Base-by-base conservation (phyloP, 768 basidiomycete genomes). In the Boletus sp. region DNA sequence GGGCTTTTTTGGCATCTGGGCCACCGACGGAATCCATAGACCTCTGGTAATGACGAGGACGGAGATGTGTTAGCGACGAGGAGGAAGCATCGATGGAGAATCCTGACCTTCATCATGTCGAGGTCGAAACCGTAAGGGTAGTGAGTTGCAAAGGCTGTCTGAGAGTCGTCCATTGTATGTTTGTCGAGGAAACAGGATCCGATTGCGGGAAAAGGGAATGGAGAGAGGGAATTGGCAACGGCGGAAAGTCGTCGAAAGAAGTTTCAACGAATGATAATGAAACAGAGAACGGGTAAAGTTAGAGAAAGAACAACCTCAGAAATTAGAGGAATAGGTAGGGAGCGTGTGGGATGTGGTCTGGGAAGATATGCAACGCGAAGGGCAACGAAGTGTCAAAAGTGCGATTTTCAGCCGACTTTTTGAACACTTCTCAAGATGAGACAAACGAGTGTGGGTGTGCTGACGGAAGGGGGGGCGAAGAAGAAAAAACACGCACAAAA, bases 51-150 rank as follows among this genome's bases (percentile, higher is more conserved):
- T n/a, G n/a, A 5, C 2, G 33, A 5, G 12, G n/a, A 37, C 14
- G 20, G 10, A 15, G 14, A 44, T 7, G 11, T 15, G 48, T 65
- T 18, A 57, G 54, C 14, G 36, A 41, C 40, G 29, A n/a, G 44
- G 42, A 50, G 15, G 55, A 24, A 30, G 40, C 36, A 44, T n/a
- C 5, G 5, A 48, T 2, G 9, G 20, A 48, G 15, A 47, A 52
- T 28, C 71, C 77, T 15, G 36, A 87, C 90, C 88, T 92, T 92
- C 89, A 91, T 92, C 90, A 92, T 92, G 75, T 92, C 90, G 82
- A 92, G 78, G 70, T 92, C 90, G 77, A 92, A 88, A 56, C 74
- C 77, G 81, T 89, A 91, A 60, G 82, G 80, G 72, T 91, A 90
- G 67, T 85, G 87, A 47, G 77, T 73, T 59, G 83, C 82, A 71